phyloP scores from a whole-genome alignment of 2,329 filamentous ascomycete genomes.

The Exophiala spinifera region DNA sequence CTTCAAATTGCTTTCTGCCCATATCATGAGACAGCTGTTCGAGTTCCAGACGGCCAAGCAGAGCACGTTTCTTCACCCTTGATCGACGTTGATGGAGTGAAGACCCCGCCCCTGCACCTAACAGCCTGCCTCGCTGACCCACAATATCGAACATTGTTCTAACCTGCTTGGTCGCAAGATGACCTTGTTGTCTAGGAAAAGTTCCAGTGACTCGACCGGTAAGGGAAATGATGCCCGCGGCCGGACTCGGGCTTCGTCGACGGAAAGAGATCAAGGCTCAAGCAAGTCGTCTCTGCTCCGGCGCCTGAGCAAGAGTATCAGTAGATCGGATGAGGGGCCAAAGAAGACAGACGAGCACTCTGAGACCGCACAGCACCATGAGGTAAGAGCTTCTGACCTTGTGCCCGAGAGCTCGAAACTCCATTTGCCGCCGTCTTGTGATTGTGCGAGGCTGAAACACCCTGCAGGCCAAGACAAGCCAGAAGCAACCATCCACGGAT shows the following conservation, averaged over 20 bases:
- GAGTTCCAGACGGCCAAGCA: no score
- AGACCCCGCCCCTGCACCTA: neutral
- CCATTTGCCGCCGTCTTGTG: neutral
- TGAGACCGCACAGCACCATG: neutral
- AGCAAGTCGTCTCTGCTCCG: slow-evolving; percentile 11
- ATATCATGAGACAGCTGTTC: neutral
- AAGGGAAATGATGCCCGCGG: neutral
- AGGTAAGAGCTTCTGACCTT: neutral
- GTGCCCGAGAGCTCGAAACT: neutral
- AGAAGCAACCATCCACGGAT: neutral
- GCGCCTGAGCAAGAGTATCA: slow-evolving; percentile 9
- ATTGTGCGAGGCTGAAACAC: neutral
- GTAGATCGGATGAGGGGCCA: slow-evolving; percentile 1
- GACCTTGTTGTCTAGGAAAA: slow-evolving; percentile 7
- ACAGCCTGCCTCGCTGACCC: neutral
- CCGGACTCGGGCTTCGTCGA: neutral
- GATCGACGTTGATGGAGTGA: neutral
- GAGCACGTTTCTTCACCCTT: no score
- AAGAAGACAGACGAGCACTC: neutral
- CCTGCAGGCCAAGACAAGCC: neutral
- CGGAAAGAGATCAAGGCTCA: neutral
- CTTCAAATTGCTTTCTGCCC: neutral
- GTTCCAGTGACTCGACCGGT: slow-evolving; percentile 2
- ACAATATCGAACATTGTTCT: neutral
- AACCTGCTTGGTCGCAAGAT: neutral